Base-by-base conservation (phyloP, 495 filamentous ascomycete species). In the Aspergillus carlsbadensis region DNA sequence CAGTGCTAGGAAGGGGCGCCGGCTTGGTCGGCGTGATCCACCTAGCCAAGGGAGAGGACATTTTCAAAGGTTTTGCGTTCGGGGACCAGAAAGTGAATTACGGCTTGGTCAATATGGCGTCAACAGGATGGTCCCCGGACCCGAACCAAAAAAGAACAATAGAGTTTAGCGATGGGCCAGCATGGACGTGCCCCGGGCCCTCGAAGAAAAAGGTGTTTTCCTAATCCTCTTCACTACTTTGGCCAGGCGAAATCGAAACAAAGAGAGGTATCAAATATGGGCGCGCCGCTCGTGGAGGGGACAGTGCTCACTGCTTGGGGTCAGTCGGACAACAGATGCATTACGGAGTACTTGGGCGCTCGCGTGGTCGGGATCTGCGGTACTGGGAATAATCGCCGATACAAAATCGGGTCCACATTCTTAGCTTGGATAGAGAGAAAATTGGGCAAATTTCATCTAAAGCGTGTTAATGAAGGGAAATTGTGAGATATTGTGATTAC, bases 61-160 rank as follows among this genome's bases (percentile, higher is more conserved):
- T 41, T 36, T 29, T 29, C 26, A 29, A n/a, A n/a, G n/a, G n/a
- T 42, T 43, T 47, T 18, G 20, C 29, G 11, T 7, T 57, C 54
- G 54, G 54, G 54, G 54, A 57, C 54, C 54, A 57, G 10, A 20
- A 17, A 34, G 45, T 36, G 37, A 48, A 50, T 21, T 17, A 40
- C 39, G 11, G 0, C n/a, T 6, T 57, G 21, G 35, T 58, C 14
- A 29, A 24, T 49, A 45, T 60, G 31, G 56, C 56, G 36, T 59
- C 40, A 35, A 36, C n/a, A 21, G 18, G 34, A 60, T 59, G 58
- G 58, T 60, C 58, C 58, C 58, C 58, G 58, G 52, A 10, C 45
- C 5, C 21, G 8, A 48, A 60, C 34, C 34, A 18, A 39, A 39
- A 18, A 39, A 39, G 22, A 29, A 26, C 21, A 36, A 24, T 39